Percentiles rank a stretch among this genome's conserved stretches.
Evolutionary conservation across 1,139 yeast species (phyloP).

Genomic region (Geotrichum candidum): DNA sequence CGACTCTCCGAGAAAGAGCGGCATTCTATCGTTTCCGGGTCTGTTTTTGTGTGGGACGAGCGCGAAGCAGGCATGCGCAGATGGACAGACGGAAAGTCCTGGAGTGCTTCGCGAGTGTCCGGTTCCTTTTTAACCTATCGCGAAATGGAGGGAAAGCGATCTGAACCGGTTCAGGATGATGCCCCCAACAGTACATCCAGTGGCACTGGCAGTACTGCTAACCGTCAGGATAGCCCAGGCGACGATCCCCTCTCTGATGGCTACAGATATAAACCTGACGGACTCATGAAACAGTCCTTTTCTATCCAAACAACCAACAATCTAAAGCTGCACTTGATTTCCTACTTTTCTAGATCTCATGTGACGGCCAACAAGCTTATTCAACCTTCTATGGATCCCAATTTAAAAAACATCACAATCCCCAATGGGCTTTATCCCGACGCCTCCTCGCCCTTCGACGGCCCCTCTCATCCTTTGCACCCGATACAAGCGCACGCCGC

Average conservation of each 20-base stretch:
- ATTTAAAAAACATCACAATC: conserved; percentile 34
- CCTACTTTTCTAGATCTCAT: conserved; percentile 41
- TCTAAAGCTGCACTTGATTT: conserved; percentile 52
- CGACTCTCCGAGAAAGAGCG: conserved; percentile 57
- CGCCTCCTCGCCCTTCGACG: conserved; percentile 20
- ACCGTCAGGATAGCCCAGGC: background rate
- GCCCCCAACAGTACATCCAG: background rate
- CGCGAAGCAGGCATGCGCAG: conserved; percentile 63
- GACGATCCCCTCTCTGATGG: conserved; percentile 23
- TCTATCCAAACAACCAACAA: conserved; percentile 49
- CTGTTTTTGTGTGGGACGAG: conserved; percentile 68
- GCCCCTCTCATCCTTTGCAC: conserved; percentile 8
- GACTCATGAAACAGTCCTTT: conserved; percentile 57
- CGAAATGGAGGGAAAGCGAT: conserved; percentile 47
- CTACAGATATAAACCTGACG: conserved; percentile 42
- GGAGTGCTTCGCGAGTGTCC: conserved; percentile 67
- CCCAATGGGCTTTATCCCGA: conserved; percentile 42
- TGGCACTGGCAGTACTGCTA: background rate
- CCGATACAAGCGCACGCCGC: background rate
- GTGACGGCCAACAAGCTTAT: conserved; percentile 28
- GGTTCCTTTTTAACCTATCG: conserved; percentile 60
- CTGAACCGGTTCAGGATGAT: conserved; percentile 14
- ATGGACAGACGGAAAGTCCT: conserved; percentile 68
- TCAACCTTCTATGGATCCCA: conserved; percentile 41
- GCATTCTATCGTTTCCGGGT: conserved; percentile 48